Evolutionary conservation across 2,329 filamentous ascomycete genomes (phyloP), one percentile per base, ranked within the genome.

Genomic region (Lojkania enalia): DNA sequence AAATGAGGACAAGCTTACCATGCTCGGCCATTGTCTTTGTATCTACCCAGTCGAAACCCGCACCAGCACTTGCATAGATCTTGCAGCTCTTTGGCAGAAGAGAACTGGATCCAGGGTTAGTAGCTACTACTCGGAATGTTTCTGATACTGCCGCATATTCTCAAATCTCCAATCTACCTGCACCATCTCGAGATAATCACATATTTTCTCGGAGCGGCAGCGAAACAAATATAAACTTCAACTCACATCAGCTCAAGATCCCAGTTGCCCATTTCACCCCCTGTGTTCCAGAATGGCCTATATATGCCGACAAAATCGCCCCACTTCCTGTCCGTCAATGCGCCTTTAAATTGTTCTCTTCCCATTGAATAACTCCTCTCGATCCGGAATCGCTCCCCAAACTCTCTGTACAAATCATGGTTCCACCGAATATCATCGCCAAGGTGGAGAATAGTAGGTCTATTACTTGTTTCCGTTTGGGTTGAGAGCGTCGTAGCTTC

Each of bases 221-320:
- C n/a, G n/a, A n/a, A n/a, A n/a, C n/a, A n/a, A n/a, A n/a, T 27
- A 27, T 27, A n/a, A 27, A 27, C 7, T 7, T 14, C 7, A 33
- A 49, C 57, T 21, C 51, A 65, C 59, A 85, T 79, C 15, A 85
- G 57, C 49, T 85, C 82, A 9, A 64, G 55, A 54, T 86, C 79
- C 81, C 81, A 85, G 16, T 77, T 76, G 1, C 80, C 81, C 81
- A 85, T 85, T 54, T 85, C 83, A 3, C 80, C 80, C 1, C 83
- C 83, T 0, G 81, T 83, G 45, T 80, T 79, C 80, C 81, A 85
- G 61, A 83, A 84, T 0, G 82, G 82, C 2, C 81, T 71, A 52
- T 82, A 81, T 35, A 74, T 77, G 36, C 63, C 73, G 11, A 70
- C 66, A 35, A 76, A 76, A 42, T 74, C 62, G 2, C 73, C 73